Conservation (phyloP, 1,284 basidiomycete genomes). For the Tausonia pullulans region DNA sequence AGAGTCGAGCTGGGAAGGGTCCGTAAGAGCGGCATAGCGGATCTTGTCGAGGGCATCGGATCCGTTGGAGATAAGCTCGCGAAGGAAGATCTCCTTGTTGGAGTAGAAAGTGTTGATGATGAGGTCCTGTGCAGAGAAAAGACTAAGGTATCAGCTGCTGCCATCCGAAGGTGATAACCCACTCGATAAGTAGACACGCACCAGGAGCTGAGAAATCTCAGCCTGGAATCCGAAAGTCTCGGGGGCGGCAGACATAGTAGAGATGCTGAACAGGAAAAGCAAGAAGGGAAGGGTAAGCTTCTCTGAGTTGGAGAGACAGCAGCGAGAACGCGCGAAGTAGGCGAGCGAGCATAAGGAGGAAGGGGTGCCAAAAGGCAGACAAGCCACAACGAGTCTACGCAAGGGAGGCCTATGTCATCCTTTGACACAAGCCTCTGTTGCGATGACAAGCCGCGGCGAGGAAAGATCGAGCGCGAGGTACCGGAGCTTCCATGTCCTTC, state of each 20-base stretch:
- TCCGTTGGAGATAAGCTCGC: conserved; percentile 82
- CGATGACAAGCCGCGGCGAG: no score
- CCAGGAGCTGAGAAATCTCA: conserved; percentile 79
- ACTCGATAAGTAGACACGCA: no score
- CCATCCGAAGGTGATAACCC: neutral
- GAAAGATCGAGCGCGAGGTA: no score
- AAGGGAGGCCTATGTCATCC: no score
- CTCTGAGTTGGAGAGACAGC: neutral
- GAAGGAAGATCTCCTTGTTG: conserved; percentile 97
- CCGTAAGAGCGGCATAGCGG: conserved; percentile 76
- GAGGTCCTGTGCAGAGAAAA: conserved; percentile 42
- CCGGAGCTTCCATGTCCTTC: no score
- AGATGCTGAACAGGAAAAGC: neutral
- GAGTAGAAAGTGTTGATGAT: conserved; percentile 74
- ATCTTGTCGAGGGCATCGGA: conserved; percentile 98
- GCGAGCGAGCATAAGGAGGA: neutral
- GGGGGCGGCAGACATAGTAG: conserved; percentile 23
- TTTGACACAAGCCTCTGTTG: no score
- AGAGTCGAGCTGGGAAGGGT: conserved; percentile 72
- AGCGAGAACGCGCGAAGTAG: neutral
- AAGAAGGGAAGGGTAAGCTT: neutral
- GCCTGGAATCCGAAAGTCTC: conserved; percentile 59
- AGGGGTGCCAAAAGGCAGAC: no score
- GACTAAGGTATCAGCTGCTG: conserved; percentile 31
- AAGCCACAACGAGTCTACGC: no score